A percentile compares a stretch with the other conserved stretches of the same genome.
phyloP scores from a whole-genome alignment of 768 basidiomycete species.

The Pisolithus tinctorius region DNA sequence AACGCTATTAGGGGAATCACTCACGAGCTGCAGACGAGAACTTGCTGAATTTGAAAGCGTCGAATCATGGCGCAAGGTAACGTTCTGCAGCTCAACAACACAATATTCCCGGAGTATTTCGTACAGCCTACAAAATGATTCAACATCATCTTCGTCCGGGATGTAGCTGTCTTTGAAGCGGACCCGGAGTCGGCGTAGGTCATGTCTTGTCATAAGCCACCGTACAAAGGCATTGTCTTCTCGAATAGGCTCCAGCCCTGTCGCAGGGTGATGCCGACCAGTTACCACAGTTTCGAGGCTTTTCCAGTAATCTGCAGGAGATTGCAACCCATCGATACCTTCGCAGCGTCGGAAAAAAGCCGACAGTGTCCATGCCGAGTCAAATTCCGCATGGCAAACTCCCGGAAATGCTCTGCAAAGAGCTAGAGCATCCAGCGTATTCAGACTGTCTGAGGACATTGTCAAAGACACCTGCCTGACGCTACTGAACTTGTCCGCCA shows the following conservation, averaged over 20 bases:
- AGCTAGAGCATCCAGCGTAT: neutral
- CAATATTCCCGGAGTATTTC: neutral
- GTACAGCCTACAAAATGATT: neutral
- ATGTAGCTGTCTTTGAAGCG: neutral
- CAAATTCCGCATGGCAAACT: neutral
- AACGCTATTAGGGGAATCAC: too few species aligned
- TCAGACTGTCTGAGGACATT: neutral
- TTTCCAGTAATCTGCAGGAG: neutral
- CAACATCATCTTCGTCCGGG: neutral
- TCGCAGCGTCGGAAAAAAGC: too few species aligned
- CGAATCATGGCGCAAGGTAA: neutral
- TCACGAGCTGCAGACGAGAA: too few species aligned
- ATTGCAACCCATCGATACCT: too few species aligned
- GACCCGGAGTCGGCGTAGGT: neutral
- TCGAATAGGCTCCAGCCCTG: too few species aligned
- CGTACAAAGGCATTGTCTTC: neutral
- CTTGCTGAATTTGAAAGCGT: too few species aligned
- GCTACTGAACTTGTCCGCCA: neutral
- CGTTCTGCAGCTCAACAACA: neutral
- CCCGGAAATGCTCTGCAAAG: neutral
- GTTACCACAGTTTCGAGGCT: too few species aligned
- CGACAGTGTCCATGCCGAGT: neutral
- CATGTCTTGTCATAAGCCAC: neutral
- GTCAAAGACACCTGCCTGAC: neutral
- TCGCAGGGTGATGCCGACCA: neutral